Percentiles rank a stretch among this genome's conserved stretches.
Conservation (phyloP, 176 grass and related monocot species). For the Lolium perenne region DNA sequence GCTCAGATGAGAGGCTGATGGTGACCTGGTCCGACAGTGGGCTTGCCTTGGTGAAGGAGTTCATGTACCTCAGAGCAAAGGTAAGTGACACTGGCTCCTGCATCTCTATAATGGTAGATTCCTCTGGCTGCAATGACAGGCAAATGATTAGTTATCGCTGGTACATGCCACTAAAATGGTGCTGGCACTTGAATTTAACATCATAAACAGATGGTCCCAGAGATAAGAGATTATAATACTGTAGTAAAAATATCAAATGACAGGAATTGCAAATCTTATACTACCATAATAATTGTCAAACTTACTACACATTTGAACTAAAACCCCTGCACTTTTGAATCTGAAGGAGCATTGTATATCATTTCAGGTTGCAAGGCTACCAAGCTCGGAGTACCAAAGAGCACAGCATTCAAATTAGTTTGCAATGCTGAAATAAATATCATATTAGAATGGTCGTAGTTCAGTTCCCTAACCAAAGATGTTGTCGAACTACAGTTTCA, state of each 20-base stretch:
- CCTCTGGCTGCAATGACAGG: conserved; percentile 61
- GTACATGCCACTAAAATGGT: neutral
- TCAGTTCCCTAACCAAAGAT: neutral
- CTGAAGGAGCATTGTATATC: no score
- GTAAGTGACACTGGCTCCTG: conserved; percentile 88
- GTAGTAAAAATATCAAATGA: neutral
- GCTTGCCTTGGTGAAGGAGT: conserved; percentile 94
- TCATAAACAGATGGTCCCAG: neutral
- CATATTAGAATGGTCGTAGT: neutral
- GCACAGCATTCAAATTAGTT: neutral
- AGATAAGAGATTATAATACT: no score
- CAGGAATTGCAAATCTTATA: no score
- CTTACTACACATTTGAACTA: no score
- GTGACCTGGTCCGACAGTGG: conserved; percentile 74
- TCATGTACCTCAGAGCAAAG: conserved; percentile 93
- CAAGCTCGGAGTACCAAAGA: neutral
- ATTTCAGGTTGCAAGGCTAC: neutral
- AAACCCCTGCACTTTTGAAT: no score
- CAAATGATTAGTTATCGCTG: neutral
- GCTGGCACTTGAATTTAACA: neutral
- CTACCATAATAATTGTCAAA: no score
- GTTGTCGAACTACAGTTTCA: neutral
- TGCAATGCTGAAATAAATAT: neutral
- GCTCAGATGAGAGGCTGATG: conserved; percentile 83
- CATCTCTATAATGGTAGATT: conserved; percentile 88